Base-by-base conservation (phyloP, 768 basidiomycete species). In the Pholiota microspora region DNA sequence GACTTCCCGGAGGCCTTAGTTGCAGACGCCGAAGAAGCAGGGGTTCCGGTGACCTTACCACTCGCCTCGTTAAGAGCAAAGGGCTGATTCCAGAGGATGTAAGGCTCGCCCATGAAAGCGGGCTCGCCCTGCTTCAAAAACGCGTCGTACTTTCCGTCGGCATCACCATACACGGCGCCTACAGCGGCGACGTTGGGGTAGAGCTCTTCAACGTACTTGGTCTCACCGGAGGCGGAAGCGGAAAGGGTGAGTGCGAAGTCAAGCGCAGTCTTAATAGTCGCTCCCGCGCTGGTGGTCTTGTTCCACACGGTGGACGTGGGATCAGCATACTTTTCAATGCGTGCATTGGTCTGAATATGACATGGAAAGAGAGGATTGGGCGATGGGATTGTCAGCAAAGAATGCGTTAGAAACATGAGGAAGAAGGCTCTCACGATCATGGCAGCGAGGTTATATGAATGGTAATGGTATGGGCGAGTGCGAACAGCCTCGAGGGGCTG, bases 381-480 rank as follows among this genome's bases (percentile, higher is more conserved):
- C 18, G n/a, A n/a, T n/a, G n/a, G n/a, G n/a, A n/a, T n/a, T 6
- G 21, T 42, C 40, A 42, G 23, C 21, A 18, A 36, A 16, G 5
- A 16, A 13, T 18, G n/a, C 35, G 13, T 36, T n/a, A 21, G 18
- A 42, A 23, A 32, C 16, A 53, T 29, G 29, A 21, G 36, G 48
- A 36, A 7, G 34, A 32, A 47, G 16, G 29, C 38, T 45, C 79
- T 64, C 57, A 85, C 84, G 46, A 86, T 81, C 80, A 87, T 83
- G 7, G 83, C 85, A 1, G 80, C 82, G 13, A 87, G 73, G 57
- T 89, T 89, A 69, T 85, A 88, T 0, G 79, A 76, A 8, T 82
- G 77, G 63, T 88, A 87, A 62, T 88, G 85, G 65, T 80, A 86
- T 13, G 86, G 84, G 9, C 80, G 73, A 1, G 84, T 84, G 24